A percentile compares a stretch with the other conserved stretches of the same genome.
These are phyloP conservation scores for Gypsophila paniculata DNA, from an alignment of 179 eudicot species.

Conservation along the genomic window DNA sequence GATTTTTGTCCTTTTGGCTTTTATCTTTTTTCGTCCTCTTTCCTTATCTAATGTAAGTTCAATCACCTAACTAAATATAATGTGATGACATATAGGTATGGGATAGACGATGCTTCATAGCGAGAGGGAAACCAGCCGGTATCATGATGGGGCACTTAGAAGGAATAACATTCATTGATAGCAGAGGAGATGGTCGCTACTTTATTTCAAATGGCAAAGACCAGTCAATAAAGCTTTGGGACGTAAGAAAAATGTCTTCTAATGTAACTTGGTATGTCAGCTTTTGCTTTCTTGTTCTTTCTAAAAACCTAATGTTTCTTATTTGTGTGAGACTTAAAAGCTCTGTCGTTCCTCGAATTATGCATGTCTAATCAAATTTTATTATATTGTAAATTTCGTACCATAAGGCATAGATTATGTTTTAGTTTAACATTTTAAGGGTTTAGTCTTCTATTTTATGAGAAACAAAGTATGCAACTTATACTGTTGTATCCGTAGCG, in stretches of 20 bases:
- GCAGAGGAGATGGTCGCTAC: conserved; percentile 92
- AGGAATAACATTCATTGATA: conserved; percentile 81
- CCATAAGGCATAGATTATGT: too few relatives aligned
- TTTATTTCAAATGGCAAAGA: conserved; percentile 94
- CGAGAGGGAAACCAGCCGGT: conserved; percentile 61
- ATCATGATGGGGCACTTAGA: conserved; percentile 73
- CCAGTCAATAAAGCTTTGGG: conserved; percentile 86
- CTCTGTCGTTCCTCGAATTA: background rate
- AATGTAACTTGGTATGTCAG: conserved; percentile 44
- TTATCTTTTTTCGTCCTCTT: background rate
- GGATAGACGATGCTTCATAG: conserved; percentile 82
- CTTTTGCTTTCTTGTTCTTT: conserved; percentile 6
- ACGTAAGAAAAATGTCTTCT: conserved; percentile 83
- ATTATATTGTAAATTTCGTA: too few relatives aligned
- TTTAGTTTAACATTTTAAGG: too few relatives aligned
- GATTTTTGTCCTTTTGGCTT: background rate
- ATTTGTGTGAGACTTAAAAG: background rate
- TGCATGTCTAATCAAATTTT: background rate
- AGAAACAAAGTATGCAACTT: too few relatives aligned
- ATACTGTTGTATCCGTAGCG: too few relatives aligned
- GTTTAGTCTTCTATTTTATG: too few relatives aligned
- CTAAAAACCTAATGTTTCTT: background rate
- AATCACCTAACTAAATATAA: conserved; percentile 1
- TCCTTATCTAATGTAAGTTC: background rate
- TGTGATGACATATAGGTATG: conserved; percentile 51